Base-by-base conservation (phyloP, 192 early-diverging fungal genomes). In the Mortierella alpina region DNA sequence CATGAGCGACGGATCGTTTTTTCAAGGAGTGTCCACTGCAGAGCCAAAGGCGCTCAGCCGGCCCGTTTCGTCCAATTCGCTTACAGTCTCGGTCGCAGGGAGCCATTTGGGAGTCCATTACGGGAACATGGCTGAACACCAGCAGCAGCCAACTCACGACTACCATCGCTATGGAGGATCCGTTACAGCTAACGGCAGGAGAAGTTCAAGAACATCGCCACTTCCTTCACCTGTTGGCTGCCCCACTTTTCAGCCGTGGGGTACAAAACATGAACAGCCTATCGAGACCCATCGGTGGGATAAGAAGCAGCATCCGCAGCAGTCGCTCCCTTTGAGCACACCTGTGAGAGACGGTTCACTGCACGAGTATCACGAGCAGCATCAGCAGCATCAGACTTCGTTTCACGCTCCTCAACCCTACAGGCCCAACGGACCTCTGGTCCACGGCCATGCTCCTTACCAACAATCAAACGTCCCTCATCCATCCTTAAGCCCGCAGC, bases 281-380 rank as follows among this genome's bases (percentile, higher is more conserved):
- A n/a, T 31, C 15, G 76, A 79, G n/a, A 72, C 76, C 5, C 63
- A 79, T 62, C 76, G 59, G 23, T 79, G 76, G 76, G 69, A 79
- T 14, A 66, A 79, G 18, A 63, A 59, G 4, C 76, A 79, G 22
- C 76, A 79, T 31, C 58, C 68, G 10, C 76, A 79, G 17, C 68
- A 78, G 13, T 40, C 62, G 8, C 22, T 39, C 0, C 62, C 63
- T 49, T 15, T 13, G 31, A 20, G 45, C 6, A 68, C 22, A 15
- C 10, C 39, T 7, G 13, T 47, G 6, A 73, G 58, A 47, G 71
- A 53, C 18, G 45, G 31, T 5, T 58, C 50, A 12, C 20, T 56
- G 5, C 59, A 65, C 44, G 71, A 73, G 22, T 55, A 73, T 12
- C 70, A 63, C 10, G 45, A 57, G 1, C 63, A 51, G 7, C 71